Conservation (phyloP, 2,329 filamentous ascomycete species). For the Pseudogymnoascus sp. region DNA sequence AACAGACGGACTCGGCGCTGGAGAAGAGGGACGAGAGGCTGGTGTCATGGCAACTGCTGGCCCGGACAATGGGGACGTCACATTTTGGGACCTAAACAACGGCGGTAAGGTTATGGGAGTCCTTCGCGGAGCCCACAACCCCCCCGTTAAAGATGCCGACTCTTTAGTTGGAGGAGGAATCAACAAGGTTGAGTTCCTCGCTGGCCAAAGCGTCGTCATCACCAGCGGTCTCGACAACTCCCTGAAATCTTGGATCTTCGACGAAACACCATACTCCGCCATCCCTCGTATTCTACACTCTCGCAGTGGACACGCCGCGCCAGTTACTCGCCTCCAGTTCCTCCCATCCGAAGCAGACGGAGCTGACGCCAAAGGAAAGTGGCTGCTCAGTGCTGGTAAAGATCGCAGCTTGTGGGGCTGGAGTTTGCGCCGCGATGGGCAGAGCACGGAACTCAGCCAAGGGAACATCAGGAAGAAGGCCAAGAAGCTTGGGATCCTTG, state of each 20-base stretch:
- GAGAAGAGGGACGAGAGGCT: slow-evolving; percentile 72
- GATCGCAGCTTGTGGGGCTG: slow-evolving; percentile 95
- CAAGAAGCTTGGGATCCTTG: slow-evolving; percentile 73
- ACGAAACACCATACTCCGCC: slow-evolving; percentile 81
- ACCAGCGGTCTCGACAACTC: slow-evolving; percentile 91
- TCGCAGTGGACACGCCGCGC: slow-evolving; percentile 80
- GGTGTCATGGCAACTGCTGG: slow-evolving; percentile 94
- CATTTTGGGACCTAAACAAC: slow-evolving; percentile 90
- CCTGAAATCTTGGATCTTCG: slow-evolving; percentile 93
- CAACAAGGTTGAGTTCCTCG: slow-evolving; percentile 80
- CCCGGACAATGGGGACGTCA: slow-evolving; percentile 72
- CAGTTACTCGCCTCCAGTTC: slow-evolving; percentile 75
- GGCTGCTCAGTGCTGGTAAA: slow-evolving; percentile 80
- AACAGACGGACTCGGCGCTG: slow-evolving; percentile 80
- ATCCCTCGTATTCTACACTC: slow-evolving; percentile 78
- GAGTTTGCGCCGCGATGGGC: slow-evolving; percentile 88
- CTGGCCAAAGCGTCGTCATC: slow-evolving; percentile 80
- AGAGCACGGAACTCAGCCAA: slow-evolving; percentile 89
- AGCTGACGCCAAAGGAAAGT: slow-evolving; percentile 81
- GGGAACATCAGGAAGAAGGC: slow-evolving; percentile 81
- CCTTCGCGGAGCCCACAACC: slow-evolving; percentile 79
- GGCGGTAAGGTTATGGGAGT: slow-evolving; percentile 81
- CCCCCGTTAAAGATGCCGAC: slow-evolving; percentile 46
- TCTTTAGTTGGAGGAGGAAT: slow-evolving; percentile 63
- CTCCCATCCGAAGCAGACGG: slow-evolving; percentile 84